Base-by-base conservation (phyloP, 805 yeast genomes). In the Ogataea henricii region DNA sequence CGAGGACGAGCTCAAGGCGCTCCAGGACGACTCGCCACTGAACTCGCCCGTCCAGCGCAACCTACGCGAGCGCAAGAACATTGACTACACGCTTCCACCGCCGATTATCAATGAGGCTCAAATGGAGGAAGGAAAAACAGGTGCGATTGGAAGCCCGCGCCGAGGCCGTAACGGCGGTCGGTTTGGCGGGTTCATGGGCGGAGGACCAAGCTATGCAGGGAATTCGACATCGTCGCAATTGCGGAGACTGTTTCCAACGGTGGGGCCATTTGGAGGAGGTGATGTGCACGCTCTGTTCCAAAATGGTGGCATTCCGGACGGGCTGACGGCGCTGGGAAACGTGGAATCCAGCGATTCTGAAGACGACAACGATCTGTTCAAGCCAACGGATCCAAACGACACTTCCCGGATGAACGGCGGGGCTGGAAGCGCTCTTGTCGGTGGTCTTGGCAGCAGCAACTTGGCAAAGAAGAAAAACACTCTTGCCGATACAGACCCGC, bases 261-360 rank as follows among this genome's bases (percentile, higher is more conserved):
- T 90, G 13, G 99, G 99, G 0, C 99, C 99, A 1, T 92, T 92
- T 73, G 99, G 99, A 23, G 99, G 99, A 18, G 85, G 92, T 51
- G 97, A 92, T 63, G 96, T 89, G 1, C 78, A 83, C 6, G 85
- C 97, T 0, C 70, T 92, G 25, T 89, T 90, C 66, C 62, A 59
- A 29, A 91, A 94, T 5, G 77, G 79, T 40, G 81, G 81, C 48
- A 72, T 75, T 20, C 82, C 88, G 4, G 62, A 55, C 47, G 56
- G 79, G 8, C 49, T 67, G 26, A 63, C 71, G 42, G 66, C 70
- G 4, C 54, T 65, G n/a, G 69, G 67, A 25, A 67, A 63, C 50
- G 64, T 55, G 8, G 79, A 71, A 41, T 69, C 76, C 13, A 75
- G 76, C 51, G 74, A 76, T 30, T 69, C 77, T 6, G 79, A 74